These are phyloP conservation scores for Lepidium campestre DNA, from an alignment of 441 rosid genomes.

Conservation along the genomic window DNA sequence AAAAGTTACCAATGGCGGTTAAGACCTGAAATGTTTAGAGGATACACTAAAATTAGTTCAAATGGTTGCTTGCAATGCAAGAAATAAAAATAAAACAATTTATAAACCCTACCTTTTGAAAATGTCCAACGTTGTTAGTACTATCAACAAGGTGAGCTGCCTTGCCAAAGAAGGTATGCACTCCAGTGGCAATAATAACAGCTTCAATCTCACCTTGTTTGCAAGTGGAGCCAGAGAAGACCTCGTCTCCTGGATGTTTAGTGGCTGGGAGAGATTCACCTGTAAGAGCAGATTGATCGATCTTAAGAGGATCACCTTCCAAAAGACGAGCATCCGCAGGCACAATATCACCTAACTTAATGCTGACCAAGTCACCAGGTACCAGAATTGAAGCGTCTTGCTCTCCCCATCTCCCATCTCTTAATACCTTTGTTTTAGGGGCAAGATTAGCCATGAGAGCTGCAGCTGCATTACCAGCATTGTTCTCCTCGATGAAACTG, in stretches of 20 bases:
- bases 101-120: slow-evolving; percentile 47
- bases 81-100: neutral
- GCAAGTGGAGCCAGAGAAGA: slow-evolving; percentile 91
- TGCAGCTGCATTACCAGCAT: slow-evolving; percentile 96
- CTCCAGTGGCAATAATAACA: slow-evolving; percentile 91
- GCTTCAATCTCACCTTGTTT: slow-evolving; percentile 97
- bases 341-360: slow-evolving; percentile 80
- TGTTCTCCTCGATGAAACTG: slow-evolving; percentile 90
- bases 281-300: slow-evolving; percentile 88
- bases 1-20: slow-evolving; percentile 91
- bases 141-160: slow-evolving; percentile 98
- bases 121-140: slow-evolving; percentile 95
- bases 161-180: slow-evolving; percentile 92
- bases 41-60: neutral
- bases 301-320: slow-evolving; percentile 90
- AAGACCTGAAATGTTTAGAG: slow-evolving; percentile 45
- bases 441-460: slow-evolving; percentile 97
- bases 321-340: slow-evolving; percentile 98
- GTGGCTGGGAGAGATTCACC: slow-evolving; percentile 95
- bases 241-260: slow-evolving; percentile 69
- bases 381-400: slow-evolving; percentile 79
- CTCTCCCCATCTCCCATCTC: slow-evolving; percentile 82
- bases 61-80: neutral
- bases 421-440: slow-evolving; percentile 85
- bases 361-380: slow-evolving; percentile 86